Conservation (phyloP, 495 filamentous ascomycete species). For the Aspergillus asperescens region DNA sequence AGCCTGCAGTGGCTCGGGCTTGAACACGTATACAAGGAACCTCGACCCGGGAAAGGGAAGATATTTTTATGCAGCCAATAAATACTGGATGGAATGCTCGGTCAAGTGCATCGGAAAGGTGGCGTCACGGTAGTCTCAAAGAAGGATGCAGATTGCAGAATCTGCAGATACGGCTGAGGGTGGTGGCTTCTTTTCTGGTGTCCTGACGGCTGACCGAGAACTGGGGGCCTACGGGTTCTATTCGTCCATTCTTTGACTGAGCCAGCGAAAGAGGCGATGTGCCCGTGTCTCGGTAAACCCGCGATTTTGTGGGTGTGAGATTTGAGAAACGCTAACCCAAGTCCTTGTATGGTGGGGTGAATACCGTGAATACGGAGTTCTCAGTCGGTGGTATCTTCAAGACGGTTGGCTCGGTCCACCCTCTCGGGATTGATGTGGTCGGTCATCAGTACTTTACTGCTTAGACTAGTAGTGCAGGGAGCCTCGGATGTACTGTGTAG, state of each 20-base stretch:
- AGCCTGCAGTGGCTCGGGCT: slow-evolving; percentile 1
- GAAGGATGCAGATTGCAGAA: background rate
- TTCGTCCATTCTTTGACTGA: background rate
- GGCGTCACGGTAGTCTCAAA: background rate
- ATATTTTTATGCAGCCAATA: slow-evolving; percentile 4
- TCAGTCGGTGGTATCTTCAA: no score
- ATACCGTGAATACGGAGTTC: no score
- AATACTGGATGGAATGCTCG: background rate
- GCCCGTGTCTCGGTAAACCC: background rate
- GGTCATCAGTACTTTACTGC: slow-evolving; percentile 3
- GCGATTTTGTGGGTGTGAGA: background rate
- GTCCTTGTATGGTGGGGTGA: no score
- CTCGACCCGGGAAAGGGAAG: background rate
- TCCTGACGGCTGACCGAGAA: background rate
- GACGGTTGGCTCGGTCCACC: slow-evolving; percentile 3
- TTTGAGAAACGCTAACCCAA: no score
- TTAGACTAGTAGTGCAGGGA: no score
- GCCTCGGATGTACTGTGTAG: slow-evolving; percentile 9
- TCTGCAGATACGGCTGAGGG: background rate
- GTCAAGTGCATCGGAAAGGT: background rate
- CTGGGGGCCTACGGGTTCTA: background rate
- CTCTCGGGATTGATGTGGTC: slow-evolving; percentile 8
- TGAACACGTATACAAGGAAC: slow-evolving; percentile 4
- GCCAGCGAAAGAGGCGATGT: background rate
- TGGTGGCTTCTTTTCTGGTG: background rate